A percentile compares a stretch with the other conserved stretches of the same genome.
These are phyloP conservation scores for Colletotrichum nymphaeae DNA, from an alignment of 2,329 filamentous ascomycete species.

Conservation along the genomic window DNA sequence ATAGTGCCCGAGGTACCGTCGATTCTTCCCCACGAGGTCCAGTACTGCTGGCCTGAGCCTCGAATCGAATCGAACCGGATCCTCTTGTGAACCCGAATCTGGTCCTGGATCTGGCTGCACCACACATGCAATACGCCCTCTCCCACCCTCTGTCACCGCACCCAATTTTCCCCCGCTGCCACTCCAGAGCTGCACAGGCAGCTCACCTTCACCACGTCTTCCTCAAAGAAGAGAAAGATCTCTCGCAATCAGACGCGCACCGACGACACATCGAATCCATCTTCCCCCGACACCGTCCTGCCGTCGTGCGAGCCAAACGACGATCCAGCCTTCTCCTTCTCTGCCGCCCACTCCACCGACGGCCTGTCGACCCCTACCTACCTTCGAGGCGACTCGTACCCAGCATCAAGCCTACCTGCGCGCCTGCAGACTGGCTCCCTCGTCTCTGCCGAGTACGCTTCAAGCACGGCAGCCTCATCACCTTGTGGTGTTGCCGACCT, in stretches of 20 bases:
- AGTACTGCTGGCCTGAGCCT: not conserved
- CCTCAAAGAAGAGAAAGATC: constrained; percentile 79
- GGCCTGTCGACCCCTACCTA: constrained; percentile 40
- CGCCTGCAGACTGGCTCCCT: constrained; percentile 60
- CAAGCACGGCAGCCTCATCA: constrained; percentile 65
- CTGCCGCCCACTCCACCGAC: constrained; percentile 47
- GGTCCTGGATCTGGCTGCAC: too few species aligned
- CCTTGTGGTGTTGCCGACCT: constrained; percentile 69
- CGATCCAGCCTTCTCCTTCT: constrained; percentile 63
- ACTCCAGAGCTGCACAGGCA: constrained; percentile 69
- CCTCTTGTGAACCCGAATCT: too few species aligned
- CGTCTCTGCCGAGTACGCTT: constrained; percentile 60
- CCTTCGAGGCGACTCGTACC: constrained; percentile 45
- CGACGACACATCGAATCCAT: constrained; percentile 48
- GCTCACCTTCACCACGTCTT: constrained; percentile 79
- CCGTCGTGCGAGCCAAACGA: constrained; percentile 65
- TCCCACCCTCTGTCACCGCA: constrained; percentile 12
- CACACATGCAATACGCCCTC: constrained; percentile 26
- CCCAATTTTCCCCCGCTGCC: constrained; percentile 13
- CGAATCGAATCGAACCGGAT: too few species aligned
- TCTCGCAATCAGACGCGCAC: constrained; percentile 57
- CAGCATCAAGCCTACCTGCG: constrained; percentile 63
- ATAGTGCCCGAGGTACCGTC: not conserved
- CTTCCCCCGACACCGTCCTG: constrained; percentile 59
- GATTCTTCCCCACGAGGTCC: not conserved